A percentile compares a stretch with the other conserved stretches of the same genome.
Evolutionary conservation across 2,329 filamentous ascomycete species (phyloP).

Genomic region (Neofusicoccum sp.): DNA sequence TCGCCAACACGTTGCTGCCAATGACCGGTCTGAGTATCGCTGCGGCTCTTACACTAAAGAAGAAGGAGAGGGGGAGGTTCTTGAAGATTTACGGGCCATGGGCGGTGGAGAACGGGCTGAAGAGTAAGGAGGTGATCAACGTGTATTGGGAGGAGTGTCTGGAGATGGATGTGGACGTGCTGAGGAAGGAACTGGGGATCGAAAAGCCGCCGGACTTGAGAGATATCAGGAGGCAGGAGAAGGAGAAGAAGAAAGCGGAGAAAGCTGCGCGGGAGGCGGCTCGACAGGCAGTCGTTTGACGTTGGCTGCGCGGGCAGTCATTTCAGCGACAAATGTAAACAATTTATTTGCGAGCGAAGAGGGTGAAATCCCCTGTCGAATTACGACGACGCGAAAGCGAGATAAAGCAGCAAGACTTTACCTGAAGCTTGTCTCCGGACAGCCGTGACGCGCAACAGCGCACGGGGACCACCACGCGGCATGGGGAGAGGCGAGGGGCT

Average conservation of each 20-base stretch:
- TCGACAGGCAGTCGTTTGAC: conserved; percentile 1
- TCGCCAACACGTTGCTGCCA: conserved; percentile 87
- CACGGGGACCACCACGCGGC: not conserved
- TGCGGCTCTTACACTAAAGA: conserved; percentile 67
- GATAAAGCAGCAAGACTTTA: not conserved
- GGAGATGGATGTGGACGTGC: conserved; percentile 75
- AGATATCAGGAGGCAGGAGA: conserved; percentile 70
- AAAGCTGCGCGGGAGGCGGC: conserved; percentile 51
- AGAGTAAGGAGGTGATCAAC: conserved; percentile 82
- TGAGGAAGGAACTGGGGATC: conserved; percentile 76
- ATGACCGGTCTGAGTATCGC: conserved; percentile 91
- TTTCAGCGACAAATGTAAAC: not conserved
- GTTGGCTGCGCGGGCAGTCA: not conserved
- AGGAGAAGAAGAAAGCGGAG: conserved; percentile 67
- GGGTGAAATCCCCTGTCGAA: no score
- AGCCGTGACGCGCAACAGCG: not conserved
- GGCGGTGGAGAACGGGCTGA: conserved; percentile 81
- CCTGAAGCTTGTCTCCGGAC: not conserved
- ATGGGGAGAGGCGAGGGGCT: not conserved
- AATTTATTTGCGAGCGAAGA: not conserved
- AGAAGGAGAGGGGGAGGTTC: conserved; percentile 67
- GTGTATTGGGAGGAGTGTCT: conserved; percentile 98
- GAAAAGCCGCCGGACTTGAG: conserved; percentile 88
- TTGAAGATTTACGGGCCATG: conserved; percentile 80
- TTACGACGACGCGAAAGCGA: not conserved